Evolutionary conservation across 2,329 filamentous ascomycete species (phyloP).

Genomic region (Ceratocystiopsis sp.): DNA sequence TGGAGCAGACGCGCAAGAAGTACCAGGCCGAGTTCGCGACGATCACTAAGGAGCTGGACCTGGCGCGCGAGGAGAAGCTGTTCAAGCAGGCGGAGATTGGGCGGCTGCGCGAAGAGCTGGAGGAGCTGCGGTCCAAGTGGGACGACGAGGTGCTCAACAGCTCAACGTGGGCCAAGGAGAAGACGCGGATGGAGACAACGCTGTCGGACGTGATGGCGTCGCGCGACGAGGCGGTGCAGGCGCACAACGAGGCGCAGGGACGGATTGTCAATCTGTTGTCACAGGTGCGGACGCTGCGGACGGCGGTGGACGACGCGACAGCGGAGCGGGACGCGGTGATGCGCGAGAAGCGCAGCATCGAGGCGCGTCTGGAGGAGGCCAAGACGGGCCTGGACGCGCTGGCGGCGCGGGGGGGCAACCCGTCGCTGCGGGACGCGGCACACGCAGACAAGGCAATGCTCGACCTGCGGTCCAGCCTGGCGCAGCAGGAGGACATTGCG

Average conservation of each 20-base stretch:
- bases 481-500: conserved; percentile 86
- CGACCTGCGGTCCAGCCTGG: conserved; percentile 72
- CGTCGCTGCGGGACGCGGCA: conserved; percentile 77
- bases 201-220: conserved; percentile 77
- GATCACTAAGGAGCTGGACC: conserved; percentile 78
- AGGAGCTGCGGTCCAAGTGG: conserved; percentile 91
- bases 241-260: conserved; percentile 86
- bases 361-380: conserved; percentile 71
- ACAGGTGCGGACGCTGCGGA: conserved; percentile 71
- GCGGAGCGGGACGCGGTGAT: conserved; percentile 71
- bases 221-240: conserved; percentile 82
- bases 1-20: conserved; percentile 95
- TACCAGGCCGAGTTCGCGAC: conserved; percentile 87
- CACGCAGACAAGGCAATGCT: conserved; percentile 63
- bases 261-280: conserved; percentile 83
- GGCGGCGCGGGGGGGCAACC: conserved; percentile 65
- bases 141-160: conserved; percentile 96
- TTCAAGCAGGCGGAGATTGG: conserved; percentile 78
- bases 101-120: conserved; percentile 83
- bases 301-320: conserved; percentile 69
- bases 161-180: conserved; percentile 97
- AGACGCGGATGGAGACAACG: conserved; percentile 76
- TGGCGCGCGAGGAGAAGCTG: conserved; percentile 75
- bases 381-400: conserved; percentile 80
- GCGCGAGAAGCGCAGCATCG: conserved; percentile 80